These are phyloP conservation scores for Phellopilus nigrolimitatus DNA, from an alignment of 1,284 basidiomycete genomes.

Conservation along the genomic window DNA sequence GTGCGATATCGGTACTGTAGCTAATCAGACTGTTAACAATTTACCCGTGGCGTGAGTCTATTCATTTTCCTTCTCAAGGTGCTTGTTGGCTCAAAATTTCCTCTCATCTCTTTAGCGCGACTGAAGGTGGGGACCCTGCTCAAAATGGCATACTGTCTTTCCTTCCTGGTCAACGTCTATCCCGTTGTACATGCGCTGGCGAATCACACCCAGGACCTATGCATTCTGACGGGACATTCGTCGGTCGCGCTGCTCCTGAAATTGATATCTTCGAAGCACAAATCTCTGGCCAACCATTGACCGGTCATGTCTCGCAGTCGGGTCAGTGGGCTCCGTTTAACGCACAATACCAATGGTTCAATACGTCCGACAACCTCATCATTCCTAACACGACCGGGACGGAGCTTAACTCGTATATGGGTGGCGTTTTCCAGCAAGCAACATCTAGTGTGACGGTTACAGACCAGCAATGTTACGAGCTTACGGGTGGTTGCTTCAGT, in stretches of 20 bases:
- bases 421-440: conserved; percentile 58
- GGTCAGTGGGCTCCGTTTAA: conserved; percentile 44
- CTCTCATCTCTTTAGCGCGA: conserved; percentile 40
- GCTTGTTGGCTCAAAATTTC: conserved; percentile 20
- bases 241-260: conserved; percentile 82
- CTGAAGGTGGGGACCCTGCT: conserved; percentile 39
- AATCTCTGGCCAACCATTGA: conserved; percentile 33
- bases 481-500: conserved; percentile 23
- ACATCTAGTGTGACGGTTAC: conserved; percentile 49
- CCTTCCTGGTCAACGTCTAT: conserved; percentile 75
- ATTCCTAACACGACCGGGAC: conserved; percentile 39
- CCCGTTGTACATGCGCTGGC: conserved; percentile 80
- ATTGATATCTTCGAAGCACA: conserved; percentile 79
- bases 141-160: conserved; percentile 47
- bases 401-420: conserved; percentile 39
- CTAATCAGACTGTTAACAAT: conserved; percentile 42
- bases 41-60: conserved; percentile 29
- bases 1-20: conserved; percentile 54
- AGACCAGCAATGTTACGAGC: conserved; percentile 29
- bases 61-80: background rate
- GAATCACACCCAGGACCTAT: conserved; percentile 80
- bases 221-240: conserved; percentile 49
- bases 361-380: conserved; percentile 36
- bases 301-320: conserved; percentile 45
- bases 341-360: conserved; percentile 33